A percentile compares a stretch with the other conserved stretches of the same genome.
Evolutionary conservation across 2,329 filamentous ascomycete genomes (phyloP).

Genomic region (Lecanoromycetidae sp.): DNA sequence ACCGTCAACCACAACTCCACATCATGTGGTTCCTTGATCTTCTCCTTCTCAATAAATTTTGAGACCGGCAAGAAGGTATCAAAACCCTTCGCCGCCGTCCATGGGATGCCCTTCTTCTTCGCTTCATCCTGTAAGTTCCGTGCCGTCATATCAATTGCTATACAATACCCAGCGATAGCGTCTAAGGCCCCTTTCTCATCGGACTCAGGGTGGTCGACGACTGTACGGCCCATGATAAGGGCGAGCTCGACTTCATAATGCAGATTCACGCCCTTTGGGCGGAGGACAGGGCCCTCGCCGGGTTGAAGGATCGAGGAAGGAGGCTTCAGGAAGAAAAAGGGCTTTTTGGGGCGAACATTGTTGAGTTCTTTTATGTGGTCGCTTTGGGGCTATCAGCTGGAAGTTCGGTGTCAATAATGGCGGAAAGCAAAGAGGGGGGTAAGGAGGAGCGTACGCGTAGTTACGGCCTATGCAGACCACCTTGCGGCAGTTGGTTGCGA

Average conservation of each 20-base stretch:
- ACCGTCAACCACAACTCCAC: slow-evolving; percentile 77
- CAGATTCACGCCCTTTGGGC: slow-evolving; percentile 69
- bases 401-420: slow-evolving; percentile 6
- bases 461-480: slow-evolving; percentile 91
- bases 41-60: slow-evolving; percentile 63
- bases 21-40: slow-evolving; percentile 77
- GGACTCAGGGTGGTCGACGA: slow-evolving; percentile 63
- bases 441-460: slow-evolving; percentile 60
- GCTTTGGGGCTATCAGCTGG: slow-evolving; percentile 33
- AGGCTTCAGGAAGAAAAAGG: slow-evolving; percentile 98
- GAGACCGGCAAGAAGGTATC: slow-evolving; percentile 92
- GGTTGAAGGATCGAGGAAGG: slow-evolving; percentile 73
- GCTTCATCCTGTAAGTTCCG: slow-evolving; percentile 93
- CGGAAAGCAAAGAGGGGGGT: slow-evolving; percentile 4
- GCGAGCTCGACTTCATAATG: slow-evolving; percentile 95
- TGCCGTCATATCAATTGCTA: slow-evolving; percentile 94
- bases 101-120: slow-evolving; percentile 92
- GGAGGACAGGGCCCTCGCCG: slow-evolving; percentile 63
- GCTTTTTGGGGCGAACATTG: slow-evolving; percentile 77
- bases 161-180: slow-evolving; percentile 73
- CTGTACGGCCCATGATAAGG: slow-evolving; percentile 69
- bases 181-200: slow-evolving; percentile 67
- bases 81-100: slow-evolving; percentile 94
- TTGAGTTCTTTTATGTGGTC: slow-evolving; percentile 91
- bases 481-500: slow-evolving; percentile 50